phyloP scores from a whole-genome alignment of 1,284 basidiomycete genomes.

The Tilletia caries region DNA sequence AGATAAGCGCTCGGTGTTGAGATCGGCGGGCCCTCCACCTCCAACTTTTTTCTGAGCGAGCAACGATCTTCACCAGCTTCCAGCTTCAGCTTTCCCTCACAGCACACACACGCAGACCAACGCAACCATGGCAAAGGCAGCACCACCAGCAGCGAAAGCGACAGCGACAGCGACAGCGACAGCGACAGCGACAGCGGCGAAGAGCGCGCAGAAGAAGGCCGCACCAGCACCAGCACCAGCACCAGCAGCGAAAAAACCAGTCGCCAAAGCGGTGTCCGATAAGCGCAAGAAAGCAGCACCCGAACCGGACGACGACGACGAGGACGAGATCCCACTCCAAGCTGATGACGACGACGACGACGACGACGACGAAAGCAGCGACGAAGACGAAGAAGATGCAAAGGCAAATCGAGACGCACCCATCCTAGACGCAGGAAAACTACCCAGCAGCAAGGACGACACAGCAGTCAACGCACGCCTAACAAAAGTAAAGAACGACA shows the following conservation, averaged over 20 bases:
- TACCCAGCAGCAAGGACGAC: constrained; percentile 50
- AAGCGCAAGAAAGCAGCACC: neutral
- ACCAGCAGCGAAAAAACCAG: neutral
- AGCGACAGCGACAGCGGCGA: neutral
- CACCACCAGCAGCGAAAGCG: neutral
- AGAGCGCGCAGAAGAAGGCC: neutral
- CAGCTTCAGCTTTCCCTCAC: too few species aligned
- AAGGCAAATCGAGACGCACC: constrained; percentile 5
- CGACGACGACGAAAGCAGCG: constrained; percentile 12
- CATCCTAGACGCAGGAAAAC: constrained; percentile 18
- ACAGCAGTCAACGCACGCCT: constrained; percentile 38
- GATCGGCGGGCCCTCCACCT: too few species aligned
- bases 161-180: neutral
- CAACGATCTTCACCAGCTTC: too few species aligned
- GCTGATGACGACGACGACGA: constrained; percentile 7
- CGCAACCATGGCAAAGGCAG: neutral
- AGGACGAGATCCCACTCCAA: too few species aligned
- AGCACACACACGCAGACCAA: too few species aligned
- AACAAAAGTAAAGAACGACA: constrained; percentile 35
- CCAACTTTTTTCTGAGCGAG: too few species aligned
- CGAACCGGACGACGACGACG: constrained; percentile 20
- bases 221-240: neutral
- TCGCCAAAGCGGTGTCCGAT: neutral
- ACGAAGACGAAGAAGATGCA: constrained; percentile 10
- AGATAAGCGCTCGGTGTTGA: too few species aligned